Base-by-base conservation (phyloP, 768 basidiomycete species). In the Tricholoma furcatifolium region DNA sequence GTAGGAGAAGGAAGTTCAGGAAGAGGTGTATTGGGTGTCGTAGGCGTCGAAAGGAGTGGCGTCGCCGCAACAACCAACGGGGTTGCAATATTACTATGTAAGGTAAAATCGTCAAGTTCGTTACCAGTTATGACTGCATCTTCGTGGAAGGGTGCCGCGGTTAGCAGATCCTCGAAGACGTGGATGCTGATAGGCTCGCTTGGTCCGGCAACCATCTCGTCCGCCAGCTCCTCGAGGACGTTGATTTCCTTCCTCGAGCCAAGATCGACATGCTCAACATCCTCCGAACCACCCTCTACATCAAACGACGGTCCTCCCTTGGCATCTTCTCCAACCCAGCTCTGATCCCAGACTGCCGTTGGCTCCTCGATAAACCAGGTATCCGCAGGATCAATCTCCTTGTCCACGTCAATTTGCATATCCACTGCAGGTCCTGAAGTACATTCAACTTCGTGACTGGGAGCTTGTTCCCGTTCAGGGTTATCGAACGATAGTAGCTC, bases 341-440 rank as follows among this genome's bases (percentile, higher is more conserved):
- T 54, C 18, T 15, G 20, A 30, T 59, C 53, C 46, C 51, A 60
- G 7, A 62, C 58, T 9, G 54, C 50, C 15, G 56, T 61, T 8
- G 47, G 46, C 49, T 59, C 62, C 39, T 59, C 60, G 4, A 35
- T 38, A 24, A 63, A 61, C 58, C 60, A 63, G 14, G 54, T 52
- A n/a, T 58, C 58, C 18, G 52, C 55, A 41, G 62, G 56, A 21
- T 59, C 54, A 32, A 41, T 45, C 46, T 53, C 54, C 2, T 32
- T 21, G 6, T 50, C 44, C 1, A 46, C 36, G 7, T 57, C 52
- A 23, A 39, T 47, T 1, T 40, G 47, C 18, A 50, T 36, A 5
- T 51, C 55, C 30, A 30, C 53, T 8, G 17, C 32, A 2, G 40
- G 27, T 2, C 23, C 34, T 21, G 27, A 18, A 30, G 39, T 2